phyloP scores from a whole-genome alignment of 805 yeast species.

The Ogataea corticis region DNA sequence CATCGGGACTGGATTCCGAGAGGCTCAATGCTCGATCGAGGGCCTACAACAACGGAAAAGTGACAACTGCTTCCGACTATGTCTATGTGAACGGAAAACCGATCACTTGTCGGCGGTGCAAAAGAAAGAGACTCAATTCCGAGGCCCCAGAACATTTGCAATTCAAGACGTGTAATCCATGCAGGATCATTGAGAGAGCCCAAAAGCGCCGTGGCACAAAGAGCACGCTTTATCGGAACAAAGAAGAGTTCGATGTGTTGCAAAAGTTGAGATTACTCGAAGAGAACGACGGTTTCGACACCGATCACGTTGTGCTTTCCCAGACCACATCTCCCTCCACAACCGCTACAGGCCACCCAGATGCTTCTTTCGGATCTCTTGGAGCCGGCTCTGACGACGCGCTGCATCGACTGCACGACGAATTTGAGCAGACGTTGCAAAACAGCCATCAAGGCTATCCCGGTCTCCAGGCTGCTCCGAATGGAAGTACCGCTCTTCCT shows the following conservation, averaged over 20 bases:
- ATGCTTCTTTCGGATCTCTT: not conserved
- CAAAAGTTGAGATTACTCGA: slow-evolving; percentile 17
- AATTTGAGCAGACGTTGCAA: slow-evolving; percentile 14
- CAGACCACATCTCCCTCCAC: slow-evolving; percentile 2
- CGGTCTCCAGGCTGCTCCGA: too few species aligned
- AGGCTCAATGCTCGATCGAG: slow-evolving; percentile 18
- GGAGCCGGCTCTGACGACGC: slow-evolving; percentile 1
- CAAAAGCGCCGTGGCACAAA: slow-evolving; percentile 34
- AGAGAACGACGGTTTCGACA: slow-evolving; percentile 4
- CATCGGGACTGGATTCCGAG: slow-evolving; percentile 20
- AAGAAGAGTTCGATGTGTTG: slow-evolving; percentile 18
- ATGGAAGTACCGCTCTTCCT: too few species aligned
- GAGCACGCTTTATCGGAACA: slow-evolving; percentile 21
- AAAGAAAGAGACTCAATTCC: slow-evolving; percentile 53
- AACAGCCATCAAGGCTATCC: not conserved
- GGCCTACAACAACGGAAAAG: slow-evolving; percentile 15
- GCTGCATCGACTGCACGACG: slow-evolving; percentile 11
- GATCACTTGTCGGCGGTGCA: slow-evolving; percentile 55
- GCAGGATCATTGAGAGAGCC: slow-evolving; percentile 54
- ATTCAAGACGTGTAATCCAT: slow-evolving; percentile 59
- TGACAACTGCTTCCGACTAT: slow-evolving; percentile 16
- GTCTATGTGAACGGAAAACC: slow-evolving; percentile 35
- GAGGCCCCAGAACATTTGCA: slow-evolving; percentile 58
- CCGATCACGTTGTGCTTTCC: not conserved
- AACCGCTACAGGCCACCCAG: not conserved